Percentiles rank a stretch among this genome's conserved stretches.
Evolutionary conservation across 495 filamentous ascomycete species (phyloP).

Genomic region (Neurospora sp.): DNA sequence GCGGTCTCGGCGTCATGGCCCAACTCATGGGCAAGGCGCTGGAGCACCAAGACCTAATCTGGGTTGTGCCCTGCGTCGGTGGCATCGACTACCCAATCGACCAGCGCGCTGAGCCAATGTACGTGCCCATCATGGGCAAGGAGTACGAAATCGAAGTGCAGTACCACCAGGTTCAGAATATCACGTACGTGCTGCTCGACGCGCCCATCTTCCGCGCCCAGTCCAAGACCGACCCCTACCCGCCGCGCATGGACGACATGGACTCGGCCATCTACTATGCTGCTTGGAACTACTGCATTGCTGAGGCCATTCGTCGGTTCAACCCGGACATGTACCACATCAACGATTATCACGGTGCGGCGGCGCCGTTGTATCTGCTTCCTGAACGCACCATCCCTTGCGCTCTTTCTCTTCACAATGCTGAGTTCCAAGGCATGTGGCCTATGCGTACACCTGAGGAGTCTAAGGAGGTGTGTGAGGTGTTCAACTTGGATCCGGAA

Average conservation of each 20-base stretch:
- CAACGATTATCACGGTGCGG: slow-evolving; percentile 68
- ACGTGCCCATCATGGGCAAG: slow-evolving; percentile 51
- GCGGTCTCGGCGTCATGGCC: slow-evolving; percentile 60
- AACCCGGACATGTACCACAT: slow-evolving; percentile 66
- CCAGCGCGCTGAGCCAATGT: slow-evolving; percentile 49
- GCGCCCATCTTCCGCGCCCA: slow-evolving; percentile 61
- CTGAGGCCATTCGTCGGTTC: slow-evolving; percentile 45
- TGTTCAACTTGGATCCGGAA: slow-evolving; percentile 49
- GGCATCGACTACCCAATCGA: slow-evolving; percentile 55
- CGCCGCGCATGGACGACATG: slow-evolving; percentile 61
- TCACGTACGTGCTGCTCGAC: slow-evolving; percentile 63
- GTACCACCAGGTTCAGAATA: slow-evolving; percentile 58
- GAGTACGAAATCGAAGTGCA: slow-evolving; percentile 52
- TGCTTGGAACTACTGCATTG: slow-evolving; percentile 63
- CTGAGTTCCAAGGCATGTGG: slow-evolving; percentile 67
- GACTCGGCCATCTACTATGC: slow-evolving; percentile 65
- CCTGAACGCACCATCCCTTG: slow-evolving; percentile 46
- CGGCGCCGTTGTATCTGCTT: slow-evolving; percentile 59
- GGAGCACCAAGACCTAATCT: slow-evolving; percentile 58
- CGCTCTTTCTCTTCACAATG: slow-evolving; percentile 42
- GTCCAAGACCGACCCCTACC: slow-evolving; percentile 54
- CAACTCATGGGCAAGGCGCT: slow-evolving; percentile 66
- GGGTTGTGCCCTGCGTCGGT: slow-evolving; percentile 67
- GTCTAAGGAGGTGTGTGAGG: slow-evolving; percentile 52
- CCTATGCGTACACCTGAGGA: slow-evolving; percentile 58